These are phyloP conservation scores for Arthrobotrys sphaeroides DNA, from an alignment of 2,329 filamentous ascomycete genomes.

Conservation along the genomic window DNA sequence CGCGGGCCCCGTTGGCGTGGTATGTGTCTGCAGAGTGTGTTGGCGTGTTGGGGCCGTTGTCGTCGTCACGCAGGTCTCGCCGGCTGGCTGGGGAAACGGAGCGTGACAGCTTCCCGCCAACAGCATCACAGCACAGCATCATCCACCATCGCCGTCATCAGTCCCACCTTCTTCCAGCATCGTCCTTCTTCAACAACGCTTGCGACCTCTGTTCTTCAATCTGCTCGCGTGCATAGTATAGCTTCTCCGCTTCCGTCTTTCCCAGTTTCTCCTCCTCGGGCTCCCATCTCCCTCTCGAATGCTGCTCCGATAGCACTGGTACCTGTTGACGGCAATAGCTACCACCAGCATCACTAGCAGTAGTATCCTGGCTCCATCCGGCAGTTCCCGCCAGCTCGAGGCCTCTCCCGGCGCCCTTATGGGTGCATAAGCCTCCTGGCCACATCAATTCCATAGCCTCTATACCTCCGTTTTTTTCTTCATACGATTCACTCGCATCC, in stretches of 20 bases:
- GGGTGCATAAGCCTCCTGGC: conserved; percentile 26
- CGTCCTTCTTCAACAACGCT: too few relatives aligned
- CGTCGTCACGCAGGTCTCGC: conserved; percentile 44
- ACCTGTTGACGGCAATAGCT: not conserved
- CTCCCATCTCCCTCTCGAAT: not conserved
- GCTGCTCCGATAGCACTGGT: conserved; percentile 29
- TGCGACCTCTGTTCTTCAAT: not conserved
- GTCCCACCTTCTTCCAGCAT: not conserved
- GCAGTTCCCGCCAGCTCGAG: conserved; percentile 39
- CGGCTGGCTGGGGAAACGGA: not conserved
- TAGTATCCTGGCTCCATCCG: conserved; percentile 11
- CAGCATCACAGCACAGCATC: not conserved
- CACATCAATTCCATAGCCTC: conserved; percentile 23
- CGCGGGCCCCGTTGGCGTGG: too few relatives aligned
- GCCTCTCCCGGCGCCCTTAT: conserved; percentile 7
- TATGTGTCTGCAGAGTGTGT: conserved; percentile 21
- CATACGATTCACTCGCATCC: too few relatives aligned
- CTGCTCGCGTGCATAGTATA: conserved; percentile 9
- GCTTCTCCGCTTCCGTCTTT: not conserved
- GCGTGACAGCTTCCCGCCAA: not conserved
- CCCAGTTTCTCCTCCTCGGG: not conserved
- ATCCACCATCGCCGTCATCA: conserved; percentile 1
- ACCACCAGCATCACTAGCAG: not conserved
- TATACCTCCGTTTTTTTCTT: too few relatives aligned
- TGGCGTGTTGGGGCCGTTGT: conserved; percentile 49